These are phyloP conservation scores for Ophiostoma himal-ulmi DNA, from an alignment of 2,329 filamentous ascomycete species.

Conservation along the genomic window DNA sequence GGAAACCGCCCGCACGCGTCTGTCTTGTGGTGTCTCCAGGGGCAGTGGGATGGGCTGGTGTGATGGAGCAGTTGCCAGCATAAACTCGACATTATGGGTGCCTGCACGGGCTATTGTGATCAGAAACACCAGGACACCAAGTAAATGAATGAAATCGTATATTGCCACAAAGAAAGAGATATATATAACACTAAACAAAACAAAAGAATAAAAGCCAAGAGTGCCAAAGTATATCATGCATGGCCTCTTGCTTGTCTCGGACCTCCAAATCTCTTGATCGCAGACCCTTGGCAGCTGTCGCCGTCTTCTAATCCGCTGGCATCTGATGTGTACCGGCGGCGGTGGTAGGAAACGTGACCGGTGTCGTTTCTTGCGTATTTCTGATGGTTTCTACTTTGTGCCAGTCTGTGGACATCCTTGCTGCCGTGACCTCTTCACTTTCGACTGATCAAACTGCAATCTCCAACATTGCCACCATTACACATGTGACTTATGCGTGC, in stretches of 20 bases:
- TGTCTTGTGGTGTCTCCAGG: slow-evolving; percentile 21
- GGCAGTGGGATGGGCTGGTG: slow-evolving; percentile 23
- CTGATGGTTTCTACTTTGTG: not conserved
- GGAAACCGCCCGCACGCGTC: slow-evolving; percentile 16
- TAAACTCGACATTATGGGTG: not conserved
- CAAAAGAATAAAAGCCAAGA: not conserved
- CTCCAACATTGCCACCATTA: not conserved
- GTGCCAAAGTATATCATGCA: not conserved
- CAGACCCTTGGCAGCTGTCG: not conserved
- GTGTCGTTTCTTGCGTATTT: not conserved
- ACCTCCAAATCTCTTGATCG: not conserved
- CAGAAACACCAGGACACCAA: not conserved
- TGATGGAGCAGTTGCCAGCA: not conserved
- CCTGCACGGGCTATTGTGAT: no score
- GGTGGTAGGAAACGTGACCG: not conserved
- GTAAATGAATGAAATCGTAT: not conserved
- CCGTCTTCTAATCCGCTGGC: not conserved
- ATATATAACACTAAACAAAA: slow-evolving; percentile 2
- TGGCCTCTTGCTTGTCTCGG: not conserved
- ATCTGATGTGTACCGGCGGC: not conserved
- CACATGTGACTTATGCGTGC: slow-evolving; percentile 57
- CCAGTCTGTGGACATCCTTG: slow-evolving; percentile 3
- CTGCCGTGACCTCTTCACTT: not conserved
- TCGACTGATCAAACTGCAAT: not conserved
- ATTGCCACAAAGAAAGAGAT: not conserved